Base-by-base conservation (phyloP, 345 rosid genomes). In the Gossypium thurberi region DNA sequence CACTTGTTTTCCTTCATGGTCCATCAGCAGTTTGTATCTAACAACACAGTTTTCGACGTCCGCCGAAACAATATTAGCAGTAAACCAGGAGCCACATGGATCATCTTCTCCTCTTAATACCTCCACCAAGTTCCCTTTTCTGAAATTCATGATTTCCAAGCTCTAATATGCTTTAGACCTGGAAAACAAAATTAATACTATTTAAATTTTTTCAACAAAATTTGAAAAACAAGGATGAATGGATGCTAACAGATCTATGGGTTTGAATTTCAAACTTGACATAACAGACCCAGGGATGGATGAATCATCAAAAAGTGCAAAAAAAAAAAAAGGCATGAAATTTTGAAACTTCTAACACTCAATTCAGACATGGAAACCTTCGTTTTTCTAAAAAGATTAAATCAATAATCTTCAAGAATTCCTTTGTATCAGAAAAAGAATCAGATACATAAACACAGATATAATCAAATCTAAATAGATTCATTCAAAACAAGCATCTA, bases 11-110 rank as follows among this genome's bases (percentile, higher is more conserved):
- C 81, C 77, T 43, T 73, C 59, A 1, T 28, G 42, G 64, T 80
- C 73, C 59, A 42, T 14, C 52, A 71, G n/a, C 40, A 55, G 72
- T 6, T 69, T 75, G 77, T 80, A 82, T 61, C 75, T 71, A 37
- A 84, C 78, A 11, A 67, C 7, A 71, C 8, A 78, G 71, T 78
- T 23, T 62, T 78, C 63, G 10, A 76, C 77, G 64, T 40, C 59
- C 1, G 42, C 68, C 6, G 80, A 78, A 78, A 80, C 55, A 65
- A 84, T 57, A 60, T 46, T 71, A 7, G 77, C 87, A 47, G 78
- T 77, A 82, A 82, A 84, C 85, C 84, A 84, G 13, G 82, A 78
- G 21, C 81, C 82, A 66, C 81, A 56, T 5, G 79, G 74, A 64
- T 75, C 82, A 40, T 74, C 44, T 43, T 78, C 84, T 74, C 82